Base-by-base conservation (phyloP, 805 yeast genomes). In the Lipomyces orientalis region DNA sequence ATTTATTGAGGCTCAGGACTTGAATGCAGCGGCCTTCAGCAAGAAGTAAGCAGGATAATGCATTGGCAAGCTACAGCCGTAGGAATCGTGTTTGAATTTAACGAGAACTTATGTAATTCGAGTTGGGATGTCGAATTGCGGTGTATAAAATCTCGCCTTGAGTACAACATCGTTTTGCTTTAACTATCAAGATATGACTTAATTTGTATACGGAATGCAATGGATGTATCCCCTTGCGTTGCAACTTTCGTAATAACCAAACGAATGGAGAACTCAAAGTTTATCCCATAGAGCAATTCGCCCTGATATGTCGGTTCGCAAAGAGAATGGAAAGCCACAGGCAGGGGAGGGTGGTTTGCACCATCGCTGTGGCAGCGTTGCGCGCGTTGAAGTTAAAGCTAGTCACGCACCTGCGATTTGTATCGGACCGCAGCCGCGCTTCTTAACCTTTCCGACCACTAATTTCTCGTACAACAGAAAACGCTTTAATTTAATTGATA, bases 1-100 rank as follows among this genome's bases (percentile, higher is more conserved):
- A 80, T 95, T 95, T 76, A 96, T 88, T 80, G 85, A 86, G 76
- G 97, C 97, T 71, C 93, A 91, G 83, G 84, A 83, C 71, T 74
- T 80, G 62, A 90, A 90, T 84, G 86, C 88, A 81, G 78, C 79
- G 46, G 73, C 67, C 9, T 61, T 69, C 51, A 56, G 62, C 68
- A 68, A 58, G 64, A 67, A 51, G 56, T 49, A 39, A 16, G 22
- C 5, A 43, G n/a, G 49, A 43, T 43, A n/a, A 43, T n/a, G 43
- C 22, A n/a, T 43, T 16, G n/a, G 34, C 52, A 16, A 14, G 7
- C 19, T 54, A 31, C 7, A 16, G 34, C 16, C n/a, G 57, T 16
- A 39, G 12, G 10, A 31, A 39, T 35, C 22, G 22, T n/a, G 4
- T 19, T 54, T 54, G 34, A 54, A 54, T 43, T 16, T 43, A 43